These are phyloP conservation scores for Ploettnerulaceae sp. DNA, from an alignment of 2,329 filamentous ascomycete species.

Conservation along the genomic window DNA sequence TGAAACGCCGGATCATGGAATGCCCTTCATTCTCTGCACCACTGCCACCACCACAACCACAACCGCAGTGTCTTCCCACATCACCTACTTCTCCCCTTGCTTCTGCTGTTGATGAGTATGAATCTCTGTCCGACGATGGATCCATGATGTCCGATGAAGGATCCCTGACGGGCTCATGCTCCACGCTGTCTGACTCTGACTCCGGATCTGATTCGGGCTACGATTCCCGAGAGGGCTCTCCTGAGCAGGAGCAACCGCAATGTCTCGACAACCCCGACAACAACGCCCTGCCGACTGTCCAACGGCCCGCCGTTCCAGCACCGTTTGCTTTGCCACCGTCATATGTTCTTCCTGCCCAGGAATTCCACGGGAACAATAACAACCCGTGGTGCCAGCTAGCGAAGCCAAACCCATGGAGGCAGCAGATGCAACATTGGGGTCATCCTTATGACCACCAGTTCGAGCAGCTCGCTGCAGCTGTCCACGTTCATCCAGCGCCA, in stretches of 20 bases:
- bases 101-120: conserved; percentile 27
- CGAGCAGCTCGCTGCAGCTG: conserved; percentile 17
- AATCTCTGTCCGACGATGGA: conserved; percentile 48
- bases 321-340: conserved; percentile 17
- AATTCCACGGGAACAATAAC: conserved; percentile 14
- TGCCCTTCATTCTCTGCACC: conserved; percentile 43
- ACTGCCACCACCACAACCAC: conserved; percentile 16
- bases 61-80: conserved; percentile 11
- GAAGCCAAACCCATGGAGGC: conserved; percentile 19
- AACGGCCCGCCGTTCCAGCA: conserved; percentile 11
- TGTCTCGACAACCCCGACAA: conserved; percentile 5
- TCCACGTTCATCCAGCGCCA: conserved; percentile 17
- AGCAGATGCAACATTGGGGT: conserved; percentile 22
- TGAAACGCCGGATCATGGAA: conserved; percentile 69
- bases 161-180: conserved; percentile 27
- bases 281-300: background rate
- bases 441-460: conserved; percentile 21
- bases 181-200: conserved; percentile 22
- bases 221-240: conserved; percentile 9
- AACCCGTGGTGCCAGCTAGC: conserved; percentile 11
- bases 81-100: conserved; percentile 17
- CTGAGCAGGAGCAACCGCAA: background rate
- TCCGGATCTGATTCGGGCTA: conserved; percentile 16
- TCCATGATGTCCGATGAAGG: conserved; percentile 44
- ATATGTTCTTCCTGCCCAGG: conserved; percentile 24